A percentile compares a stretch with the other conserved stretches of the same genome.
Conservation (phyloP, 495 filamentous ascomycete genomes). For the Letharia columbiana region DNA sequence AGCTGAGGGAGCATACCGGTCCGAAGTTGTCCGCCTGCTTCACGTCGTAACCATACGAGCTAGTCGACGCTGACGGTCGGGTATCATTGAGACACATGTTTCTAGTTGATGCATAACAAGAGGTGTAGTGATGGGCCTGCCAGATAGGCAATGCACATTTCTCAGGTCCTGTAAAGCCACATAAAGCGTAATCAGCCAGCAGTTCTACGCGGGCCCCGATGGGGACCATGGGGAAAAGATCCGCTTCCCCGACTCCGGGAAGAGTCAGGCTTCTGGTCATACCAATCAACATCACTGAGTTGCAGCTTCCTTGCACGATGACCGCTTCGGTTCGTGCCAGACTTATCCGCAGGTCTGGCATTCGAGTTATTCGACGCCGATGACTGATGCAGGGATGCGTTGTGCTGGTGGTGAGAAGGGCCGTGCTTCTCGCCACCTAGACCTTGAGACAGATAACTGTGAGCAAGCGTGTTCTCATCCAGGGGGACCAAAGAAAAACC, state of each 20-base stretch:
- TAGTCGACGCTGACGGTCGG: background rate
- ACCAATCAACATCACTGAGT: slow-evolving; percentile 97
- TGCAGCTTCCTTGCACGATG: slow-evolving; percentile 88
- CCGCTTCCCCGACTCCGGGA: slow-evolving; percentile 14
- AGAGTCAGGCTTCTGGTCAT: slow-evolving; percentile 31
- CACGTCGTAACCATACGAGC: background rate
- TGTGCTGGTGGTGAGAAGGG: slow-evolving; percentile 23
- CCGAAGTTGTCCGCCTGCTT: background rate
- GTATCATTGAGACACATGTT: background rate
- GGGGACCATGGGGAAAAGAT: slow-evolving; percentile 4
- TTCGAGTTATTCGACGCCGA: slow-evolving; percentile 22
- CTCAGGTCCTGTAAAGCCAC: slow-evolving; percentile 23
- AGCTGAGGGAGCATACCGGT: background rate
- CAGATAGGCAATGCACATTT: background rate
- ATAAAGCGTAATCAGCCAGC: slow-evolving; percentile 19
- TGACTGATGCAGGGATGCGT: slow-evolving; percentile 24
- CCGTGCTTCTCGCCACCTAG: slow-evolving; percentile 22
- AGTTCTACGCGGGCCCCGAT: slow-evolving; percentile 10
- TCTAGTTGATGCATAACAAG: background rate
- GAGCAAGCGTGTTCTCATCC: slow-evolving; percentile 16
- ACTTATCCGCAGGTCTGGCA: slow-evolving; percentile 47
- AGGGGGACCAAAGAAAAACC: slow-evolving; percentile 16
- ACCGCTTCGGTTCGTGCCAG: slow-evolving; percentile 59
- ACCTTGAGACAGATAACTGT: slow-evolving; percentile 32
- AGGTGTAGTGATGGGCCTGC: background rate